Evolutionary conservation across 495 filamentous ascomycete genomes (phyloP).

Genomic region (Aspergillus leporis): DNA sequence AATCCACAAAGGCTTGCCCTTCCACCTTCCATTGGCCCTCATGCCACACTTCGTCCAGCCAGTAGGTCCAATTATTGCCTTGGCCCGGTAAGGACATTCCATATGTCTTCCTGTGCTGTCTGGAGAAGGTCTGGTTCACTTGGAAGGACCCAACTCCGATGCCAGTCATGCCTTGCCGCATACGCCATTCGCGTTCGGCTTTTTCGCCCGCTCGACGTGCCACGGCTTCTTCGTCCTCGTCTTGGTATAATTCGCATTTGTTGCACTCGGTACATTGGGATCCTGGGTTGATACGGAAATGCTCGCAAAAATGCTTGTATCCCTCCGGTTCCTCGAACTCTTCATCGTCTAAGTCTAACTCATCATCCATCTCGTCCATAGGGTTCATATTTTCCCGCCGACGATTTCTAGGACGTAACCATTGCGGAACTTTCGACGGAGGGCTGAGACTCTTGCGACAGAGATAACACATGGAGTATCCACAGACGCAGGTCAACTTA

Average conservation of each 20-base stretch:
- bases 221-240: conserved; percentile 80
- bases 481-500: conserved; percentile 95
- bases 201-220: conserved; percentile 72
- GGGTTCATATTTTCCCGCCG: conserved; percentile 25
- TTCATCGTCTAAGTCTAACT: conserved; percentile 24
- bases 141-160: conserved; percentile 25
- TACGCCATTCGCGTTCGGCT: conserved; percentile 81
- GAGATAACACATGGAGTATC: conserved; percentile 96
- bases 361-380: conserved; percentile 16
- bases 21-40: conserved; percentile 45
- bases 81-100: conserved; percentile 19
- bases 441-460: conserved; percentile 60
- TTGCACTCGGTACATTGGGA: conserved; percentile 74
- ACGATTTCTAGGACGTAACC: conserved; percentile 11
- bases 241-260: conserved; percentile 86
- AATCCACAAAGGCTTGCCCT: conserved; percentile 46
- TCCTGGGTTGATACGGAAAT: conserved; percentile 76
- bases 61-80: conserved; percentile 36
- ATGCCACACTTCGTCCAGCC: conserved; percentile 40
- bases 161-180: conserved; percentile 54
- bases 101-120: conserved; percentile 13
- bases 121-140: conserved; percentile 40
- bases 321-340: conserved; percentile 59
- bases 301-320: conserved; percentile 92
- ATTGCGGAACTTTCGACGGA: conserved; percentile 18